Evolutionary conservation across 805 yeast genomes (phyloP).

Genomic region (Dipodascopsis uninucleata): DNA sequence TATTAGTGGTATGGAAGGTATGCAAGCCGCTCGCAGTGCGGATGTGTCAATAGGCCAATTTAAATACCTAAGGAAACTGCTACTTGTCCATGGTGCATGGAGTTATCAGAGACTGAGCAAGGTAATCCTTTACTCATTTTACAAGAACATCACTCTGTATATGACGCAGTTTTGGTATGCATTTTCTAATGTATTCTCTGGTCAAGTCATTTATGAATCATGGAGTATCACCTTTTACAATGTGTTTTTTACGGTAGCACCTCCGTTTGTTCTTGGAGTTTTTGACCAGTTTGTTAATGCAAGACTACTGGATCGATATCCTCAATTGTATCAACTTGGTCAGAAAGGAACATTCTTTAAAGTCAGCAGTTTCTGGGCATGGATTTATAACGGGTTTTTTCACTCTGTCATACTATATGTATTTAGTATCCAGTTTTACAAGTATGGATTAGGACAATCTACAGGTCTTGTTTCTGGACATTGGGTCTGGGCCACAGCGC

Average conservation of each 20-base stretch:
- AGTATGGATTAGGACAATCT: constrained; percentile 57
- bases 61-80: constrained; percentile 72
- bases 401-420: constrained; percentile 84
- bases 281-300: constrained; percentile 96
- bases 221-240: constrained; percentile 97
- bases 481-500: constrained; percentile 93
- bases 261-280: constrained; percentile 94
- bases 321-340: constrained; percentile 87
- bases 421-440: constrained; percentile 64
- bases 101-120: constrained; percentile 90
- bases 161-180: constrained; percentile 99
- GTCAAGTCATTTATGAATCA: constrained; percentile 93
- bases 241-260: constrained; percentile 88
- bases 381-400: constrained; percentile 93
- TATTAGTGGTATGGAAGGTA: constrained; percentile 98
- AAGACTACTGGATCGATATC: constrained; percentile 81
- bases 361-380: constrained; percentile 91
- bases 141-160: constrained; percentile 90
- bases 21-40: constrained; percentile 98
- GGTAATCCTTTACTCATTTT: constrained; percentile 90
- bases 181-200: constrained; percentile 85
- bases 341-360: constrained; percentile 86
- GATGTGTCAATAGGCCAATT: constrained; percentile 97
- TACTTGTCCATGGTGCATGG: constrained; percentile 97
- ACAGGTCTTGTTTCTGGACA: constrained; percentile 75